Conservation (phyloP, 768 basidiomycete genomes). For the Naganishia onofrii region DNA sequence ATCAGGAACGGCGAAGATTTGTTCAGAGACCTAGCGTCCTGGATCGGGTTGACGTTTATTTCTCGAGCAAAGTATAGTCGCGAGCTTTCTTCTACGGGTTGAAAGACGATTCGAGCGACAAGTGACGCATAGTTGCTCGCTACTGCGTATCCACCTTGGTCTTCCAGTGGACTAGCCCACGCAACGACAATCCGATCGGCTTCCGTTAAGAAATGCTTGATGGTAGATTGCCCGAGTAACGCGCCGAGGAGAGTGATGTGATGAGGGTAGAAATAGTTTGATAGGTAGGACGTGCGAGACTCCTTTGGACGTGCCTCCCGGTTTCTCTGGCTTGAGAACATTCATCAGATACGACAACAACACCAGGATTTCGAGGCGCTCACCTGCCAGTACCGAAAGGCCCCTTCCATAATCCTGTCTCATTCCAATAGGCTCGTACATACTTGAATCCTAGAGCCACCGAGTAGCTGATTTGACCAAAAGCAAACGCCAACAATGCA, state of each 20-base stretch:
- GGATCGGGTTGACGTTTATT: neutral
- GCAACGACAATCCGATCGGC: conserved; percentile 89
- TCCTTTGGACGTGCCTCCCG: neutral
- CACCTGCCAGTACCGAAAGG: conserved; percentile 2
- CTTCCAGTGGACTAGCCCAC: conserved; percentile 72
- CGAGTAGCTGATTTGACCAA: conserved; percentile 78
- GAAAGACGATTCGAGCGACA: conserved; percentile 85
- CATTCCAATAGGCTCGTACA: conserved; percentile 38
- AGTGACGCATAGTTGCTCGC: conserved; percentile 96
- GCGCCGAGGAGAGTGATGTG: conserved; percentile 67
- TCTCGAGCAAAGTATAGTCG: conserved; percentile 75
- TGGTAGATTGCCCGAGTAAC: conserved; percentile 80
- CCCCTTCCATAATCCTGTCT: neutral
- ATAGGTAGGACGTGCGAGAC: neutral
- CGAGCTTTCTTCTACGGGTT: conserved; percentile 90
- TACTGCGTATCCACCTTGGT: conserved; percentile 92
- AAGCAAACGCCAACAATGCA: conserved; percentile 77
- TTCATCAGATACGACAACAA: neutral
- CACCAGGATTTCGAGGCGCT: neutral
- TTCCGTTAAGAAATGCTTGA: conserved; percentile 94
- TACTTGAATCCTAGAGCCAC: conserved; percentile 53
- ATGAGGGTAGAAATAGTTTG: conserved; percentile 17
- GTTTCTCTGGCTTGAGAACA: neutral
- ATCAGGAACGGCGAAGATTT: conserved; percentile 59
- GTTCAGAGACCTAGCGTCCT: conserved; percentile 30